Base-by-base conservation (phyloP, 371 early-diverging fungal genomes). In the Zychaea mexicana region DNA sequence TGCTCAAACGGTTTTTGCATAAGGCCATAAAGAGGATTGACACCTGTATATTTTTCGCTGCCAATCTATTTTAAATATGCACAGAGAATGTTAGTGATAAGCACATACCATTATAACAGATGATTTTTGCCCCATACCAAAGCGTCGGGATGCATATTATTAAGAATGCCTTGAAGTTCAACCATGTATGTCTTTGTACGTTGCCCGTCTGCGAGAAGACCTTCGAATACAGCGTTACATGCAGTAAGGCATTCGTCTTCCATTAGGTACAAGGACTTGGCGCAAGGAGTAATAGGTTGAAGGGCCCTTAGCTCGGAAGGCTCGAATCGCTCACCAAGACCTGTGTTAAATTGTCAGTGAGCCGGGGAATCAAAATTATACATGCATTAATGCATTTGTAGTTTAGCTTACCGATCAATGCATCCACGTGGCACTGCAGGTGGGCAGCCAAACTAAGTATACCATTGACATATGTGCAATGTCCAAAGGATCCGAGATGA, bases 221-320 rank as follows among this genome's bases (percentile, higher is more conserved):
- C 30, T 42, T 66, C 26, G 21, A 60, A 53, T 7, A 66, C 26
- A 24, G 47, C 32, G 36, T 31, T 32, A 46, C 56, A 60, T 8
- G 60, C 27, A 2, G 49, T 27, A n/a, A 66, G 55, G 33, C 60
- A 66, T 12, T 42, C 36, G 33, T 66, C 55, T 32, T 66, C 66
- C 26, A 66, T 26, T 19, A 30, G 19, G 27, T 60, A 60, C 2
- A 66, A 13, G 8, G 56, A 12, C 19, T 26, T 15, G 0, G 66
- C 55, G 33, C 61, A 55, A 24, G 60, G 54, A 9, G 46, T 13
- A 7, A 47, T 17, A 3, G 45, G 21, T 19, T 27, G 13, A n/a
- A 58, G 15, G 9, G 45, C 59, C 26, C 10, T 30, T 15, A 5
- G 1, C 10, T 58, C 59, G 15, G 8, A 8, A 3, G 39, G 12